A percentile compares a stretch with the other conserved stretches of the same genome.
These are phyloP conservation scores for Wickerhamomyces bisporus DNA, from an alignment of 805 yeast species.

Conservation along the genomic window DNA sequence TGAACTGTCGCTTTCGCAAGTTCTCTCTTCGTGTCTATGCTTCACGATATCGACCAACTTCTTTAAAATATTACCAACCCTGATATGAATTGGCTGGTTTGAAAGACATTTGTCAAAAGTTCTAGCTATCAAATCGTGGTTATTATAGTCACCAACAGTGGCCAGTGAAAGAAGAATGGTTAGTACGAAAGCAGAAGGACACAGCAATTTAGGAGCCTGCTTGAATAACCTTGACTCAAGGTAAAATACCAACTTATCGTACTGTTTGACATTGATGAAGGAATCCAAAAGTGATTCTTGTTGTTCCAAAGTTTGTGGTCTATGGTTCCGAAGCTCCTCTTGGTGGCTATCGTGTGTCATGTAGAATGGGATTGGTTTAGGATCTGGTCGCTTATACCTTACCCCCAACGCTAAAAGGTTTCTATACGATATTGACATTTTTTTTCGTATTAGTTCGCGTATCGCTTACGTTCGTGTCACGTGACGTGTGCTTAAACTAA, in stretches of 20 bases:
- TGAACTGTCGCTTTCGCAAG: slow-evolving; percentile 1
- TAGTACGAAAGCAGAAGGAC: slow-evolving; percentile 31
- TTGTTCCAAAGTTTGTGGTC: not conserved
- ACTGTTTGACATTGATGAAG: slow-evolving; percentile 25
- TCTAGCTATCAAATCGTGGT: slow-evolving; percentile 18
- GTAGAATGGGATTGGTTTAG: too few relatives aligned
- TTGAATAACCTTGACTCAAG: slow-evolving; percentile 26
- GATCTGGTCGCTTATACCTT: too few relatives aligned
- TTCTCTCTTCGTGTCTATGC: slow-evolving; percentile 1
- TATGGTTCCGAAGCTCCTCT: not conserved
- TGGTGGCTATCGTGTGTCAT: not conserved
- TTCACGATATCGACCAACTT: slow-evolving; percentile 14
- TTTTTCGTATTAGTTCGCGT: too few relatives aligned
- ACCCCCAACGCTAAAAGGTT: too few relatives aligned
- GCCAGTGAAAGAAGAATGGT: slow-evolving; percentile 32
- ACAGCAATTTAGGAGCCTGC: slow-evolving; percentile 20
- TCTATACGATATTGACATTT: too few relatives aligned
- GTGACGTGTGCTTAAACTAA: too few relatives aligned
- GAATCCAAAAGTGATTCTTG: slow-evolving; percentile 18
- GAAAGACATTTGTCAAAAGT: slow-evolving; percentile 23
- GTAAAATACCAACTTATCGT: slow-evolving; percentile 31
- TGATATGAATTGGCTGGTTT: slow-evolving; percentile 25
- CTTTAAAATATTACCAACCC: slow-evolving; percentile 29
- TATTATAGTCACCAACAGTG: slow-evolving; percentile 26
- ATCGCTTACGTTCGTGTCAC: too few relatives aligned